Conservation (phyloP, 139 green algal species). For the Auxenochlorella protothecoides region DNA sequence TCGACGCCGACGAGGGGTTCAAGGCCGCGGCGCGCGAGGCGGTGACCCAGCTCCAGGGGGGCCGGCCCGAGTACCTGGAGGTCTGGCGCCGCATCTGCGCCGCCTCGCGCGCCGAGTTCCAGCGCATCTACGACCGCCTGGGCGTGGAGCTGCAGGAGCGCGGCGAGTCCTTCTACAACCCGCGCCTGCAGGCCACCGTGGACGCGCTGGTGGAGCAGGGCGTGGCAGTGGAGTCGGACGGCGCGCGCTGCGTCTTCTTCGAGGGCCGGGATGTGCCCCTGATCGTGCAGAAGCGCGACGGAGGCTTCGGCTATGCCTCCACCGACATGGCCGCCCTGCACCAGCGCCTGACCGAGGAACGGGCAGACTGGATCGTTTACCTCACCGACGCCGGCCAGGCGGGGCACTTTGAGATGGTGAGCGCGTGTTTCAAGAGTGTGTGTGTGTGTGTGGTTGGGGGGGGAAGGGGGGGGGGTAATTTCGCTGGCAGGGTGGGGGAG, state of each 20-base stretch:
- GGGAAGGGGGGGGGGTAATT: no score
- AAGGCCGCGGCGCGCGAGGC: constrained; percentile 76
- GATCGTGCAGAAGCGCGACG: constrained; percentile 93
- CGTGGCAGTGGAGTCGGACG: constrained; percentile 68
- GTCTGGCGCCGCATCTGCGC: constrained; percentile 89
- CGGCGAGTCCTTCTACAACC: constrained; percentile 97
- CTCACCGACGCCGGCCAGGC: constrained; percentile 90
- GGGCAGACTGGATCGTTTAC: constrained; percentile 95
- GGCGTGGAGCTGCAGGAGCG: constrained; percentile 72
- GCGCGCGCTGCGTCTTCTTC: constrained; percentile 75
- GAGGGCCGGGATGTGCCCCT: constrained; percentile 60
- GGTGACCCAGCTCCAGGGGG: constrained; percentile 77
- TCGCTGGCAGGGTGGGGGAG: no score
- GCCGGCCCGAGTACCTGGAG: constrained; percentile 50
- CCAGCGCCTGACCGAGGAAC: constrained; percentile 78
- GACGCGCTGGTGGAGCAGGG: constrained; percentile 58
- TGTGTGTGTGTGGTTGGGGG: no score
- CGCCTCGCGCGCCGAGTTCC: constrained; percentile 77
- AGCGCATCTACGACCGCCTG: constrained; percentile 78
- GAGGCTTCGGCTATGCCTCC: constrained; percentile 90
- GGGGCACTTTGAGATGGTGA: constrained; percentile 77
- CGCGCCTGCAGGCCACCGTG: constrained; percentile 66
- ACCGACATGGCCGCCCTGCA: constrained; percentile 85
- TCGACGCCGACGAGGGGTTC: constrained; percentile 96
- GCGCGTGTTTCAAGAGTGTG: neutral